Evolutionary conservation across 2,329 filamentous ascomycete species (phyloP), one percentile per base, ranked within the genome.

Genomic region (Stagonosporopsis vannaccii): DNA sequence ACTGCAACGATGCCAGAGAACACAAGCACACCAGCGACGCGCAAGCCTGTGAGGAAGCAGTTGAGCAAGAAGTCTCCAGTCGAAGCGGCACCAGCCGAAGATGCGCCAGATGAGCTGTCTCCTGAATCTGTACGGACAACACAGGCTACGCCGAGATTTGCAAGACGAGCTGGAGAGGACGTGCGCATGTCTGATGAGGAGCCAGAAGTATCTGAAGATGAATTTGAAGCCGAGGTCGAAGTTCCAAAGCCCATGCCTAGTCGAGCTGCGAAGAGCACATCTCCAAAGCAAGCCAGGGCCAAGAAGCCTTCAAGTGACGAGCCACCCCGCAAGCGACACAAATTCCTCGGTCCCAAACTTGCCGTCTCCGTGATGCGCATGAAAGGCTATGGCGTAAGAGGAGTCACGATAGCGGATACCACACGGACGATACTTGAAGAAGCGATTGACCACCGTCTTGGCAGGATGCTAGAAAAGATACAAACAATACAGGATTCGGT

Each of bases 341-440:
- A 71, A 19, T 60, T 62, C 39, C 41, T 59, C 15, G 74, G 65
- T n/a, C 65, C 62, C 25, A 72, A 69, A 68, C 59, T 67, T 58
- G 69, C 49, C 52, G 75, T 51, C 57, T 70, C 56, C 58, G 65
- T 64, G 65, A 75, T 76, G 77, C 68, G 72, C 74, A 58, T 79
- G 73, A 63, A 79, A 72, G 67, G 69, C 15, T 64, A 68, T 13
- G 59, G 64, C 0, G 65, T 75, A 5, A 67, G 65, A 33, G 69
- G 69, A 19, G 78, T 84, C 52, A 84, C 83, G 50, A 77, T 78
- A 1, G 81, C 81, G 35, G 82, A 85, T 52, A 82, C 84, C 2
- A 77, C 84, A 67, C 78, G 60, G 76, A 84, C 71, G 71, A 81
- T 71, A 48, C 80, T 82, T 50, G 78, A 79, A 53, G 81, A 84